Conservation (phyloP, 345 rosid genomes). For the Mallotus nudiflorus region DNA sequence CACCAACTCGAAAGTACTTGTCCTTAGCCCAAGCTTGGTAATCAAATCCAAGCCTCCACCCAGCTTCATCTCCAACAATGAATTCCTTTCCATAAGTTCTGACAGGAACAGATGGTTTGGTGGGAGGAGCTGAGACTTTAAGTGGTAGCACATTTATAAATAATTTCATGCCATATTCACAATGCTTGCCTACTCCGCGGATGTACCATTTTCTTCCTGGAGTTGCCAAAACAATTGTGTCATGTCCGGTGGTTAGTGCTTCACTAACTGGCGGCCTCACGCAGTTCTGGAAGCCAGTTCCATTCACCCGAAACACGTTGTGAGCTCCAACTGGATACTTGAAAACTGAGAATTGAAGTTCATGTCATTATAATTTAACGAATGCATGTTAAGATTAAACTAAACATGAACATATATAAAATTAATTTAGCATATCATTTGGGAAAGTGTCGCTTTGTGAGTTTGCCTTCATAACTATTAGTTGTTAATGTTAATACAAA, state of each 20-base stretch:
- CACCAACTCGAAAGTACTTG: slow-evolving; percentile 39
- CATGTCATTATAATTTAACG: too few relatives aligned
- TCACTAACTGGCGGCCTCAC: slow-evolving; percentile 1
- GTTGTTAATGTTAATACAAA: too few relatives aligned
- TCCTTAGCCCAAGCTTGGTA: slow-evolving; percentile 39
- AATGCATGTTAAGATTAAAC: too few relatives aligned
- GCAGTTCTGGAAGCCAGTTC: slow-evolving; percentile 27
- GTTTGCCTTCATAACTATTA: too few relatives aligned
- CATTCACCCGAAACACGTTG: slow-evolving; percentile 31
- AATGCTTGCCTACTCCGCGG: slow-evolving; percentile 16
- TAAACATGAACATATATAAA: too few relatives aligned
- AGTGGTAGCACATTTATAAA: not conserved
- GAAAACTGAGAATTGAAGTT: too few relatives aligned
- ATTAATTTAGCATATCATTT: too few relatives aligned
- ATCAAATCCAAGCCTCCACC: slow-evolving; percentile 23
- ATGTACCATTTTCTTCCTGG: slow-evolving; percentile 28
- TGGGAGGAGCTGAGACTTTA: too few relatives aligned
- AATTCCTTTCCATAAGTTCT: too few relatives aligned
- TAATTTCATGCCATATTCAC: slow-evolving; percentile 6
- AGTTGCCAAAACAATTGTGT: slow-evolving; percentile 10
- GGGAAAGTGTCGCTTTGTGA: too few relatives aligned
- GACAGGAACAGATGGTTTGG: too few relatives aligned
- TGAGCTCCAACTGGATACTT: slow-evolving; percentile 12
- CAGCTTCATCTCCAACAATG: too few relatives aligned
- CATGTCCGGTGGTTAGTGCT: slow-evolving; percentile 1